Evolutionary conservation across 768 basidiomycete species (phyloP).

Genomic region (Lentinula aciculospora): DNA sequence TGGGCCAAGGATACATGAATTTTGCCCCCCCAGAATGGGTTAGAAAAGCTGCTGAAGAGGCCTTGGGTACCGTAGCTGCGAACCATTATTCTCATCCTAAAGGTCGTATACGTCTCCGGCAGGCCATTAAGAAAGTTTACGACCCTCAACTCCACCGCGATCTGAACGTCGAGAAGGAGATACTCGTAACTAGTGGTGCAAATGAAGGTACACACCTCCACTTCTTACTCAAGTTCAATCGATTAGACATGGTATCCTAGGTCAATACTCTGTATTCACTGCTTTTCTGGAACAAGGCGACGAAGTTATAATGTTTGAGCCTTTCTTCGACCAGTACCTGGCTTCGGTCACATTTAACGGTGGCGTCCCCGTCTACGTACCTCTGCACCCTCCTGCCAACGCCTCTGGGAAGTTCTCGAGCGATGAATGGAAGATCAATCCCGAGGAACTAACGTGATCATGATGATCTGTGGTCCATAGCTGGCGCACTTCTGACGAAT

Average conservation of each 20-base stretch:
- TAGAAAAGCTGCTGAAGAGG: constrained; percentile 63
- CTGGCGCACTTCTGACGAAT: background rate
- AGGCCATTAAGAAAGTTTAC: constrained; percentile 83
- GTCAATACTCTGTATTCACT: constrained; percentile 89
- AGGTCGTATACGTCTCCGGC: constrained; percentile 79
- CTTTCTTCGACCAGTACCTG: constrained; percentile 95
- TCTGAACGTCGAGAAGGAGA: constrained; percentile 84
- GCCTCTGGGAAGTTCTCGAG: constrained; percentile 42
- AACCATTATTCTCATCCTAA: constrained; percentile 93
- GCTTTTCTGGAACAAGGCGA: constrained; percentile 91
- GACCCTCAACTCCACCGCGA: constrained; percentile 61
- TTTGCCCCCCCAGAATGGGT: constrained; percentile 83
- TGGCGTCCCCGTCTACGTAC: constrained; percentile 90
- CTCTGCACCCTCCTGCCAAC: constrained; percentile 81
- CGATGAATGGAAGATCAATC: constrained; percentile 87
- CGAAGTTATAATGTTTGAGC: constrained; percentile 98
- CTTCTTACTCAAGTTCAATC: background rate
- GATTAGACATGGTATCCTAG: constrained; percentile 39
- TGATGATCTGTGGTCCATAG: too few relatives aligned
- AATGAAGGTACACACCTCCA: constrained; percentile 68
- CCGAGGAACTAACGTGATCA: constrained; percentile 75
- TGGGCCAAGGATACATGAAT: constrained; percentile 95
- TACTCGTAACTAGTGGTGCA: constrained; percentile 94
- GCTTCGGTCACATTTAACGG: constrained; percentile 93
- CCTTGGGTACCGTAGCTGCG: constrained; percentile 53